Evolutionary conservation across 257 asterid species (phyloP), one percentile per base, ranked within the genome.

Genomic region (Catharanthus roseus): DNA sequence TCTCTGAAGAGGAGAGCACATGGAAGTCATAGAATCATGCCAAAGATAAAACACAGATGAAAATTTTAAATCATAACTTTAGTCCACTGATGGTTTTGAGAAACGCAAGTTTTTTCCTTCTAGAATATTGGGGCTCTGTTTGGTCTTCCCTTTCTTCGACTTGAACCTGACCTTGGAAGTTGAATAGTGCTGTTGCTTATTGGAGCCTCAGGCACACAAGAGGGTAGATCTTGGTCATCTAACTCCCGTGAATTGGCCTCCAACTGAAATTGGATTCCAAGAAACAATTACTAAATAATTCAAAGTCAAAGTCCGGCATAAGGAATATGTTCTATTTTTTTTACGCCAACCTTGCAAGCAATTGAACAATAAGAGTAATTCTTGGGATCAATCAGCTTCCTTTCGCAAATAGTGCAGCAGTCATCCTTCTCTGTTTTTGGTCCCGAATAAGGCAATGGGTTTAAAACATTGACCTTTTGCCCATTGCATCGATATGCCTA

Each of bases 401-500:
- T 45, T 19, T 45, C 57, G 28, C 71, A 45, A 28, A 45, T 28
- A 12, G 23, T 42, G 39, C 70, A 66, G 70, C 70, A 18, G 51
- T 21, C 29, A 24, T 65, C 36, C 34, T 41, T 18, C 15, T 41
- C 68, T 38, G 2, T 63, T 33, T 18, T 65, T 19, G 67, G 23
- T 8, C 54, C 11, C 0, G 51, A 11, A 12, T 8, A 0, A 41
- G 54, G 54, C 54, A 39, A 15, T 41, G 36, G 69, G 19, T 65
- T 41, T 33, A 65, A 65, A 41, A 41, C 54, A 65, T 39, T 19
- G 39, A 42, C 55, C 41, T 66, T 44, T 1, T 44, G 56, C 6
- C 56, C 51, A 28, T 66, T 66, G 42, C 26, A 45, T 66, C 57
- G 33, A 51, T 66, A 45, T 44, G 42, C 8, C 71, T 44, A 33